Conservation (phyloP, 1,139 yeast genomes). For the Wickerhamiella pararugosa region DNA sequence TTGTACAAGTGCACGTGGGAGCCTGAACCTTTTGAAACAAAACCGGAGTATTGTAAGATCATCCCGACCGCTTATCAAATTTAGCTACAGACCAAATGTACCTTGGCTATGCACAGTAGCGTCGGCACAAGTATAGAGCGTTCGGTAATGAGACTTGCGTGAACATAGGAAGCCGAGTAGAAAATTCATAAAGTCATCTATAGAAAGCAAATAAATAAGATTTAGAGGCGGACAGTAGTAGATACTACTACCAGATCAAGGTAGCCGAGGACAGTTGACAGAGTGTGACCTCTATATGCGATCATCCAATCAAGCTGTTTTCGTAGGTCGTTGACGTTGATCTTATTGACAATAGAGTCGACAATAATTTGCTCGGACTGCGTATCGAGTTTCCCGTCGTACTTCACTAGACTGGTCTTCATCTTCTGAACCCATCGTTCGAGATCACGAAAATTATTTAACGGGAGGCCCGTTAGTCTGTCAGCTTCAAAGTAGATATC, state of each 20-base stretch:
- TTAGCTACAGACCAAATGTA: too few species aligned
- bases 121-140: too few species aligned
- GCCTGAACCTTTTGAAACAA: too few species aligned
- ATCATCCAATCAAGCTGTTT: slow-evolving; percentile 8
- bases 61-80: too few species aligned
- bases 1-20: too few species aligned
- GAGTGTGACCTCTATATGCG: slow-evolving; percentile 6
- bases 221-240: not conserved
- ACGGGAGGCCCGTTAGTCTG: slow-evolving; percentile 1
- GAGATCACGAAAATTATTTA: not conserved
- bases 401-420: not conserved
- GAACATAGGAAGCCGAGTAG: too few species aligned
- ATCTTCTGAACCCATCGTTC: slow-evolving; percentile 3
- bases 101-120: too few species aligned
- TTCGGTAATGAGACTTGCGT: too few species aligned
- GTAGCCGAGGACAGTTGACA: slow-evolving; percentile 7
- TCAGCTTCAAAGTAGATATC: slow-evolving; percentile 2
- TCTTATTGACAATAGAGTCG: slow-evolving; percentile 6
- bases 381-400: not conserved
- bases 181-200: too few species aligned
- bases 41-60: too few species aligned
- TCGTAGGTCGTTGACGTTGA: slow-evolving; percentile 5
- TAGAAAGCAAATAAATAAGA: not conserved
- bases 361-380: slow-evolving; percentile 5
- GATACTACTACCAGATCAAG: slow-evolving; percentile 5